These are phyloP conservation scores for Allantophomopsis cytisporea DNA, from an alignment of 2,329 filamentous ascomycete species.

Conservation along the genomic window DNA sequence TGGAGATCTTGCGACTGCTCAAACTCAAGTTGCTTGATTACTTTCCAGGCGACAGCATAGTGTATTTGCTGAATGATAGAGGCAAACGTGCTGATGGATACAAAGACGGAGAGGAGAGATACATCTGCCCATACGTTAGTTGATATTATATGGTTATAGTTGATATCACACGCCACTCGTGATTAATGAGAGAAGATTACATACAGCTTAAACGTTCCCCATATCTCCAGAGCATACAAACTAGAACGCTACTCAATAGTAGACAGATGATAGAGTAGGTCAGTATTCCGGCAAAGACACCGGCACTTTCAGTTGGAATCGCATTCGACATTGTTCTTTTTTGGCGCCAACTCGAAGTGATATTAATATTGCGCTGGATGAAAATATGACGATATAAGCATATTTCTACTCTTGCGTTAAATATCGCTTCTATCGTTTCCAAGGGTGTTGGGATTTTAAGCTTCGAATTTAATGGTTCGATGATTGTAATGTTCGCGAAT, in stretches of 20 bases:
- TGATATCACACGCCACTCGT: neutral
- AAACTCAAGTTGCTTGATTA: slow-evolving; percentile 18
- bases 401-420: too few species aligned
- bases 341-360: too few species aligned
- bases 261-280: slow-evolving; percentile 15
- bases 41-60: slow-evolving; percentile 10
- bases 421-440: too few species aligned
- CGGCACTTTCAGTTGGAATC: slow-evolving; percentile 1
- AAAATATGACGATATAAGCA: too few species aligned
- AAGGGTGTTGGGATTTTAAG: too few species aligned
- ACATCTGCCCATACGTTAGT: slow-evolving; percentile 10
- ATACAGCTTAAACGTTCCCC: slow-evolving; percentile 18
- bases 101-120: slow-evolving; percentile 13
- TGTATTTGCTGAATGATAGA: slow-evolving; percentile 17
- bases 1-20: slow-evolving; percentile 19
- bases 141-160: slow-evolving; percentile 1
- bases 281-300: slow-evolving; percentile 1
- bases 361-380: too few species aligned
- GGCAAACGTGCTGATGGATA: slow-evolving; percentile 12
- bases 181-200: neutral
- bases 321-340: neutral
- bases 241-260: slow-evolving; percentile 8
- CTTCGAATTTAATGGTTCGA: too few species aligned
- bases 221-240: slow-evolving; percentile 14
- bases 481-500: too few species aligned